Base-by-base conservation (phyloP, 257 asterid species). In the Gentiana dahurica region DNA sequence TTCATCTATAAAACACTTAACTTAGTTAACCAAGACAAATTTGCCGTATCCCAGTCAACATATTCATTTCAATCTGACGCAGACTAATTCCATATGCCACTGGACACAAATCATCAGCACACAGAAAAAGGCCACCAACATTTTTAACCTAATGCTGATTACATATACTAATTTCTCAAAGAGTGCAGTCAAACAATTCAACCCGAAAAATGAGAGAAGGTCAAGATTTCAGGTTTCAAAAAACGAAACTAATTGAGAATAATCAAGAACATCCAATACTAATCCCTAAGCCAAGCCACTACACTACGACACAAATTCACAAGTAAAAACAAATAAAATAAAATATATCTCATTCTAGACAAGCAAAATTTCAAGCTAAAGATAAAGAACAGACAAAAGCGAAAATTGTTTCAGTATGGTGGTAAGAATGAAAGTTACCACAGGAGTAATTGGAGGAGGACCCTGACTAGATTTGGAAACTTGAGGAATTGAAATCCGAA, bases 381-480 rank as follows among this genome's bases (percentile, higher is more conserved):
- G 59, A 24, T 47, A 55, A 6, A 36, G 34, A 55, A 55, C 9
- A 4, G 32, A 36, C 9, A 45, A 8, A 10, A 8, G 10, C 9
- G 5, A 13, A 45, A 33, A 12, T 35, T 0, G 43, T 43, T 0
- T 37, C 6, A 3, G 5, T 13, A 4, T 39, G 33, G 6, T 34
- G 49, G 45, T 44, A 11, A 34, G 33, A 24, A 1, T 43, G 15
- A 60, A 53, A 35, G 24, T 62, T 60, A 70, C 78, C 69, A 84
- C 87, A 84, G 71, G 68, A 61, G 79, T 63, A 65, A 76, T 79
- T 58, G 64, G 47, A 35, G 82, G 79, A 12, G 48, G 67, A 5
- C 71, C 75, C 53, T 57, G 57, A 7, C 53, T 59, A 8, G 77
- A 67, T 49, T 55, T 60, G 50, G 75, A 66, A 63, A 59, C 53